These are phyloP conservation scores for Melaleuca alternifolia DNA, from an alignment of 345 rosid genomes.

Conservation along the genomic window DNA sequence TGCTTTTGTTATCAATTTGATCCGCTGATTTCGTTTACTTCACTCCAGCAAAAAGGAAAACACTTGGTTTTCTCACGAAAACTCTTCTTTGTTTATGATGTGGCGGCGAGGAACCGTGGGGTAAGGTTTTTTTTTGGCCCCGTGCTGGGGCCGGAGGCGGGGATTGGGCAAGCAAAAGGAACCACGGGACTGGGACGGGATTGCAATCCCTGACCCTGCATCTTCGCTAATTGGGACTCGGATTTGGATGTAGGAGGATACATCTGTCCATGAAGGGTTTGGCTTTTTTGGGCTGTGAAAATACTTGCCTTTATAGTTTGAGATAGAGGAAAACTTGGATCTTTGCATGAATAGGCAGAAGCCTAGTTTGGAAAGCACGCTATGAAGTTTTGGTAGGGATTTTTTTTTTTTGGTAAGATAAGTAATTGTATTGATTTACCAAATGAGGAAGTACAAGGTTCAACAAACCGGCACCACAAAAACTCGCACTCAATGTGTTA, in stretches of 20 bases:
- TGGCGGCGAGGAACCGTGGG: not conserved
- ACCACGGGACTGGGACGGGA: not conserved
- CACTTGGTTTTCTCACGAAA: not conserved
- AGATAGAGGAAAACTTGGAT: not conserved
- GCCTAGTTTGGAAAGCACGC: not conserved
- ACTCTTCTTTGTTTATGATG: not conserved
- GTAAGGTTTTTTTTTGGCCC: not conserved
- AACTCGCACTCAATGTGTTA: too few relatives aligned
- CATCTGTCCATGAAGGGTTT: not conserved
- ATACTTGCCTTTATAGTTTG: not conserved
- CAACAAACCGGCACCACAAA: too few relatives aligned
- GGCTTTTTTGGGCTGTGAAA: not conserved
- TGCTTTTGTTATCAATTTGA: not conserved
- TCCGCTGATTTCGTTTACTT: not conserved
- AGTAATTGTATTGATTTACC: too few relatives aligned
- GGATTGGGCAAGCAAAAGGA: not conserved
- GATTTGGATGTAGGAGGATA: not conserved
- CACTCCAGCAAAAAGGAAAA: not conserved
- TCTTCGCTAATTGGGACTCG: not conserved
- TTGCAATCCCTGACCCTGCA: not conserved
- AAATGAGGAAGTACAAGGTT: too few relatives aligned
- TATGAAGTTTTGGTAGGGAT: not conserved
- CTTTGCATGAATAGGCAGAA: not conserved
- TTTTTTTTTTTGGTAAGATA: too few relatives aligned
- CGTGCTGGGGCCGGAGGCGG: not conserved